Conservation (phyloP, 75 land plant species). For the Ceratopteris richardii region DNA sequence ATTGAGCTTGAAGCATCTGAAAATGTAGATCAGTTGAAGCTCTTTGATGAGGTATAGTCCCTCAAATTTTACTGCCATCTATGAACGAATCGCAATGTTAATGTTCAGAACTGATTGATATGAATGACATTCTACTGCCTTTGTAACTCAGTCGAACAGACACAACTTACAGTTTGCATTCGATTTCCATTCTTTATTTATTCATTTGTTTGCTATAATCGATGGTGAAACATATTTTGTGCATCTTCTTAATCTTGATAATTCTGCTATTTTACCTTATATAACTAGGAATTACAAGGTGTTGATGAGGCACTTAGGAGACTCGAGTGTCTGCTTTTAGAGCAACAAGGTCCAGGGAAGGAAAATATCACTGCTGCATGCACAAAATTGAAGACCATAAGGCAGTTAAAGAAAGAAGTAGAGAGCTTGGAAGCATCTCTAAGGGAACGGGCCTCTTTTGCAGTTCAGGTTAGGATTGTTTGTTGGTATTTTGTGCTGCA, state of each 20-base stretch:
- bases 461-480: constrained; percentile 36
- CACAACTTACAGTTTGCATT: too few relatives aligned
- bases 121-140: too few relatives aligned
- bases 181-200: too few relatives aligned
- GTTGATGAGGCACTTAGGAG: constrained; percentile 70
- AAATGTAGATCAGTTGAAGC: background rate
- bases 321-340: constrained; percentile 69
- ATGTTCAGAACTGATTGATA: too few relatives aligned
- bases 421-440: constrained; percentile 90
- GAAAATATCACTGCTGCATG: constrained; percentile 70
- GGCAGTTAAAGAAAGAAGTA: constrained; percentile 84
- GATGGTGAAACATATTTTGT: too few relatives aligned
- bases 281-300: constrained; percentile 64
- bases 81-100: too few relatives aligned
- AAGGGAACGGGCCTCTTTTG: constrained; percentile 68
- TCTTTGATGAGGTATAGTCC: constrained; percentile 6
- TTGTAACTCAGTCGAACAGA: too few relatives aligned
- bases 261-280: too few relatives aligned
- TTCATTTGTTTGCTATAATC: too few relatives aligned
- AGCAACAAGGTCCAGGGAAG: constrained; percentile 61
- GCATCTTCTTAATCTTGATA: too few relatives aligned
- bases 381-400: constrained; percentile 77
- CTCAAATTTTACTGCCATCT: too few relatives aligned
- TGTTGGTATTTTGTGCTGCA: background rate
- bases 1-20: background rate